These are phyloP conservation scores for Hyphodiscus sp. DNA, from an alignment of 2,329 filamentous ascomycete species.

Conservation along the genomic window DNA sequence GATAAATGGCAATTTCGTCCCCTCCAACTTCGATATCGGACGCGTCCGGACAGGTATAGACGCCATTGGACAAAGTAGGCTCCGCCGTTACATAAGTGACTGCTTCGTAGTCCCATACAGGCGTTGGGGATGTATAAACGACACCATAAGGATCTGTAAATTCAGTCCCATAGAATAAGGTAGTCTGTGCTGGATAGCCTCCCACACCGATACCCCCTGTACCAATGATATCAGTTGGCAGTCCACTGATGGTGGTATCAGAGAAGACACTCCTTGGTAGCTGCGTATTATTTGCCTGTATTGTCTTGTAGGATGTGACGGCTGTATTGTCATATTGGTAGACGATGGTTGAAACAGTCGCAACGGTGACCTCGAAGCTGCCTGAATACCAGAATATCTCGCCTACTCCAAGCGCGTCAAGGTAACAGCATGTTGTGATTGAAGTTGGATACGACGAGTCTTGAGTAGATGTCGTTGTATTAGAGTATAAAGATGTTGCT, in stretches of 20 bases:
- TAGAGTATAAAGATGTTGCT: neutral
- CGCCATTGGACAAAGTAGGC: too few relatives aligned
- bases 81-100: constrained; percentile 1
- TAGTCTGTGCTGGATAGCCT: constrained; percentile 5
- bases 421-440: constrained; percentile 6
- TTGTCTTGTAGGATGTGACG: constrained; percentile 5
- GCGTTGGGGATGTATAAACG: constrained; percentile 11
- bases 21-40: too few relatives aligned
- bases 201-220: neutral
- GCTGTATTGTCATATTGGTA: constrained; percentile 11
- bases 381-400: constrained; percentile 10
- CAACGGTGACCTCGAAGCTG: constrained; percentile 9
- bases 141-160: constrained; percentile 15
- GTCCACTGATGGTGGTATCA: too few relatives aligned
- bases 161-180: constrained; percentile 9
- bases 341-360: constrained; percentile 12
- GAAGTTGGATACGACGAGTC: neutral
- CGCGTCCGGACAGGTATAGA: too few relatives aligned
- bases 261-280: constrained; percentile 1
- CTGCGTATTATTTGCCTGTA: constrained; percentile 2
- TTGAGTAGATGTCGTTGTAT: neutral
- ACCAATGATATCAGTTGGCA: constrained; percentile 1
- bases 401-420: constrained; percentile 8
- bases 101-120: constrained; percentile 8
- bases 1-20: too few relatives aligned